Percentiles rank a stretch among this genome's conserved stretches.
Conservation (phyloP, 768 basidiomycete genomes). For the Hypsizygus marmoreus region DNA sequence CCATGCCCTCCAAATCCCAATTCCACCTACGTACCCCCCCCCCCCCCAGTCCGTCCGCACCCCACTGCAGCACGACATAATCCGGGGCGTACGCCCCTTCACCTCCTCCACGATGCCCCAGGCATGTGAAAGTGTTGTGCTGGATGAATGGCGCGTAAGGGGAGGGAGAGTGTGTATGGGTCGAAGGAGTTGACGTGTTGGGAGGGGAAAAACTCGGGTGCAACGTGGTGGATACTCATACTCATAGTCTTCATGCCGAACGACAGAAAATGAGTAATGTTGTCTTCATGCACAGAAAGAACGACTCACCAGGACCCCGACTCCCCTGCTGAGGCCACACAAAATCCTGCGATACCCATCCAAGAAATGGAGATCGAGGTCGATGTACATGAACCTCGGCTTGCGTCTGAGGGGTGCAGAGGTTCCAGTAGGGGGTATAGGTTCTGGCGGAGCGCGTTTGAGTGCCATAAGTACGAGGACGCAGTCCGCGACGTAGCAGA, state of each 20-base stretch:
- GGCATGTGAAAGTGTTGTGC: slow-evolving; percentile 60
- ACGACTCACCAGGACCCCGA: slow-evolving; percentile 49
- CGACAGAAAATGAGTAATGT: slow-evolving; percentile 1
- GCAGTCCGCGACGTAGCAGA: slow-evolving; percentile 93
- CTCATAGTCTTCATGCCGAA: slow-evolving; percentile 67
- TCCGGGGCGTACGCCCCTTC: too few species aligned
- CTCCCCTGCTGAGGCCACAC: slow-evolving; percentile 34
- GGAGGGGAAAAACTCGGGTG: slow-evolving; percentile 74
- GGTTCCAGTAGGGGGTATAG: slow-evolving; percentile 1
- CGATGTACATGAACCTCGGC: slow-evolving; percentile 83
- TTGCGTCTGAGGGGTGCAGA: slow-evolving; percentile 27
- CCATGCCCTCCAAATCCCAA: slow-evolving; percentile 56
- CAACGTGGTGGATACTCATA: slow-evolving; percentile 79
- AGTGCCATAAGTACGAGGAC: slow-evolving; percentile 79
- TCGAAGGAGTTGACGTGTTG: slow-evolving; percentile 43
- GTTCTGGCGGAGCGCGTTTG: slow-evolving; percentile 36
- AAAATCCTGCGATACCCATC: slow-evolving; percentile 81
- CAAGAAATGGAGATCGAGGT: slow-evolving; percentile 90
- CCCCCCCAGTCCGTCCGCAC: slow-evolving; percentile 78
- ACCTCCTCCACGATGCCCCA: too few species aligned
- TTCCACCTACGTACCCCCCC: slow-evolving; percentile 82
- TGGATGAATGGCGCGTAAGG: slow-evolving; percentile 71
- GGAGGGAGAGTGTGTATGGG: slow-evolving; percentile 78
- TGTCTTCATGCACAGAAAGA: neutral
- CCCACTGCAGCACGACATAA: too few species aligned